These are phyloP conservation scores for Neoarthrinium moseri DNA, from an alignment of 2,329 filamentous ascomycete genomes.

Conservation along the genomic window DNA sequence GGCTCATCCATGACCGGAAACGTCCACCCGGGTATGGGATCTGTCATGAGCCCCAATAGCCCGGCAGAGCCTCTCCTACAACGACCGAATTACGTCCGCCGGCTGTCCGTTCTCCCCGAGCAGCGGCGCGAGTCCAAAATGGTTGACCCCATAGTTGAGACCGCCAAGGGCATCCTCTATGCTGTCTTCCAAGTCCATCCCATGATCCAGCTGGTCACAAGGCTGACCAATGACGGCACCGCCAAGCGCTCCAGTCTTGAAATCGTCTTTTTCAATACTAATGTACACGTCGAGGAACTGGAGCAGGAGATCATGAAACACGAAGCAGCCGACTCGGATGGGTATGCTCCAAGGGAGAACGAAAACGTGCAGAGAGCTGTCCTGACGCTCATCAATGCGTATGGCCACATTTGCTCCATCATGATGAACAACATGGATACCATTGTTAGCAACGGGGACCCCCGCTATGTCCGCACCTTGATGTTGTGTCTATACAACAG, in stretches of 20 bases:
- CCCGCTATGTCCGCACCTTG: conserved; percentile 64
- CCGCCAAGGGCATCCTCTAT: conserved; percentile 65
- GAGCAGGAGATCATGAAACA: conserved; percentile 65
- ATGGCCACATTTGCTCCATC: conserved; percentile 63
- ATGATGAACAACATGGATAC: conserved; percentile 61
- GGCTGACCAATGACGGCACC: conserved; percentile 59
- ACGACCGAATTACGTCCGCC: conserved; percentile 61
- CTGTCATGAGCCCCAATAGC: conserved; percentile 55
- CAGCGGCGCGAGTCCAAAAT: conserved; percentile 60
- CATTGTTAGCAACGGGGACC: conserved; percentile 64
- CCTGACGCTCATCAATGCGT: conserved; percentile 61
- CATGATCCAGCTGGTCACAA: conserved; percentile 65
- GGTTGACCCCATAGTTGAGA: conserved; percentile 61
- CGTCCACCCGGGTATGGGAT: conserved; percentile 29
- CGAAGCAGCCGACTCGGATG: conserved; percentile 51
- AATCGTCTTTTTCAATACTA: conserved; percentile 67
- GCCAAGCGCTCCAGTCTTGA: conserved; percentile 63
- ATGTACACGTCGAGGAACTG: conserved; percentile 63
- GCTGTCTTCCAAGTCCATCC: conserved; percentile 68
- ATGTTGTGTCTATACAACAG: conserved; percentile 65
- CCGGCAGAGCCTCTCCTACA: conserved; percentile 57
- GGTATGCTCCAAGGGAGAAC: conserved; percentile 51
- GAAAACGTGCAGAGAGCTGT: conserved; percentile 64
- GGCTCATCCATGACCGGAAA: conserved; percentile 66
- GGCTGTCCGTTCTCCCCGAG: conserved; percentile 63